Evolutionary conservation across 208 protist genomes (phyloP).

Genomic region (Herpetomonas muscarum): DNA sequence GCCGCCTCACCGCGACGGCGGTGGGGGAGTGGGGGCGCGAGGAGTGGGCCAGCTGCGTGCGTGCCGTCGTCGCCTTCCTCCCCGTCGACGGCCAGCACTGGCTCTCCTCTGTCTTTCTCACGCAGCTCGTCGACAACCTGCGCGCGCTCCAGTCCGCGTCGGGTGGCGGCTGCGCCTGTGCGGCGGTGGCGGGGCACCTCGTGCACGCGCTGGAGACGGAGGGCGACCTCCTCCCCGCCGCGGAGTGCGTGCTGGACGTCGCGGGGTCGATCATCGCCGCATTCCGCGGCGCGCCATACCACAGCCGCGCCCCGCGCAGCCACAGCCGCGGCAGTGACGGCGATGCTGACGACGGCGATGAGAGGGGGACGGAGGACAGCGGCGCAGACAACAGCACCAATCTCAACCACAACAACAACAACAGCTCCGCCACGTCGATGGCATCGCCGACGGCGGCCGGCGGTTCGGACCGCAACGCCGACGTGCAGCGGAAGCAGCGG

Average conservation of each 20-base stretch:
- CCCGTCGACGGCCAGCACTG: slow-evolving; percentile 28
- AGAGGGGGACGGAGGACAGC: background rate
- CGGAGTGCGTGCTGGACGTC: background rate
- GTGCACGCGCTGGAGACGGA: background rate
- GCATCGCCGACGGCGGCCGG: background rate
- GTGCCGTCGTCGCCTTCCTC: slow-evolving; percentile 19
- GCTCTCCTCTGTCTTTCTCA: slow-evolving; percentile 27
- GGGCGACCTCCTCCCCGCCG: background rate
- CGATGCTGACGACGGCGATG: background rate
- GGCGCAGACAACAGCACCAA: background rate
- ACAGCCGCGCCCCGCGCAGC: background rate
- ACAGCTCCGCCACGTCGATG: too few species aligned
- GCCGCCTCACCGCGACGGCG: background rate
- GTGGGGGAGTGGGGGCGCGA: background rate
- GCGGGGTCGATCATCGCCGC: background rate
- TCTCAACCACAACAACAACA: background rate
- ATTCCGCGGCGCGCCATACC: background rate
- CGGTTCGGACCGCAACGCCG: background rate
- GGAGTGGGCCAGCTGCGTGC: background rate
- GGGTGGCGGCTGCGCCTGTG: background rate
- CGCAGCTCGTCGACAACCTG: slow-evolving; percentile 17
- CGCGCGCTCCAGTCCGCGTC: slow-evolving; percentile 7
- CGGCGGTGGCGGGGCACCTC: background rate
- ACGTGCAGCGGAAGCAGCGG: background rate
- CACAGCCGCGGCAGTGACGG: background rate